A percentile compares a stretch with the other conserved stretches of the same genome.
These are phyloP conservation scores for Lepiota venenata DNA, from an alignment of 768 basidiomycete genomes.

Conservation along the genomic window DNA sequence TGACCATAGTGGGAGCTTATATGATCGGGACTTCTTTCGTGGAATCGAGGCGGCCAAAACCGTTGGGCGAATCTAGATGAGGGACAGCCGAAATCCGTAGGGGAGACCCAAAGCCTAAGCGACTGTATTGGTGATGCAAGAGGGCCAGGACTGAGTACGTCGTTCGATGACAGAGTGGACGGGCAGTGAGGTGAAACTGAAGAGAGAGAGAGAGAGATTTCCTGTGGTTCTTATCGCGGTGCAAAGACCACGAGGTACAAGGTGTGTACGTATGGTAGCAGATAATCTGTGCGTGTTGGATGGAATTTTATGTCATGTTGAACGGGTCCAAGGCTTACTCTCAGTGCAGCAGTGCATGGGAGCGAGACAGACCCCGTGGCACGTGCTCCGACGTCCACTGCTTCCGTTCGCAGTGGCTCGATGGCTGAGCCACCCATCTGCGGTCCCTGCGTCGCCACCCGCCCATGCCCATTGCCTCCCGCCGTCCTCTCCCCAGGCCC, in stretches of 20 bases:
- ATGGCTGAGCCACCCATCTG: constrained; percentile 8
- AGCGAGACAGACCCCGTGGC: constrained; percentile 3
- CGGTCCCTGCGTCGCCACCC: background rate
- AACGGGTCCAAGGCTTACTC: background rate
- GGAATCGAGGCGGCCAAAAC: background rate
- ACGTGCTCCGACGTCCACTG: constrained; percentile 7
- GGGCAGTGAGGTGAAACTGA: constrained; percentile 4
- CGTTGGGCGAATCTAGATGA: constrained; percentile 9
- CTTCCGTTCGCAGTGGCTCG: background rate
- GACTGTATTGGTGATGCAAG: background rate
- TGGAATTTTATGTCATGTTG: constrained; percentile 8
- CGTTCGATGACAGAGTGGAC: background rate
- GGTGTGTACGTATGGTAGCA: constrained; percentile 8
- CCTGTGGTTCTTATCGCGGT: background rate
- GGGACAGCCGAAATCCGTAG: background rate
- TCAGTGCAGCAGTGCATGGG: background rate
- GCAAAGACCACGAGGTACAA: constrained; percentile 3
- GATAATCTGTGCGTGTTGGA: background rate
- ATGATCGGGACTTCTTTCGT: constrained; percentile 11
- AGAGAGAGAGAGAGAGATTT: background rate
- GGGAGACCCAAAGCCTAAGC: background rate
- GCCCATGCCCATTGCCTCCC: background rate
- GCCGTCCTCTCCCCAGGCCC: constrained; percentile 7
- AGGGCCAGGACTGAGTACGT: background rate
- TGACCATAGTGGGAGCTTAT: constrained; percentile 9